Evolutionary conservation across 306 rosid species (phyloP), one percentile per base, ranked within the genome.

Genomic region (Lotus japonicus): DNA sequence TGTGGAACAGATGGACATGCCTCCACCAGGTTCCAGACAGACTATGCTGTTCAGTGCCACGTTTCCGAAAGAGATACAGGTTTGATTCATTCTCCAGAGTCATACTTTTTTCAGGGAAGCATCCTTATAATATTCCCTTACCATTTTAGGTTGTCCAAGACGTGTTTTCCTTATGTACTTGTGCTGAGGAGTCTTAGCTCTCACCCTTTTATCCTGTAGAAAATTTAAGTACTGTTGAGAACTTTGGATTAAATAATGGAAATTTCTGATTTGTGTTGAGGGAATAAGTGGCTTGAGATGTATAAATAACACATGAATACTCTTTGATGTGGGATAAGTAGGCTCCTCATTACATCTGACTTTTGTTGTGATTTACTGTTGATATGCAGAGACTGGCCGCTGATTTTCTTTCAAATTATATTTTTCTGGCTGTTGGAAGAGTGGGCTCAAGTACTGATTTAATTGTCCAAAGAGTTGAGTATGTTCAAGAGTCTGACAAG

Each of bases 381-480:
- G 66, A 64, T 66, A 26, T 82, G 95, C 92, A 94, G 99, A 90
- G 97, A 81, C 80, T 94, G 72, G 99, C 99, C 13, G 73, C 99
- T 5, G 99, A 94, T 90, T 94, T 94, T 77, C 99, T 94, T 75
- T 65, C 97, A 72, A 73, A 64, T 66, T 94, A 94, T 67, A 72
- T 94, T 64, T 94, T 94, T 58, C 83, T 94, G 74, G 96, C 99
- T 76, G 99, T 94, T 53, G 99, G 99, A 85, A 90, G 99, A 78
- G 99, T 94, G 71, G 99, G 99, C 38, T 94, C 99, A 54, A 94
- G 97, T 74, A 94, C 99, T 9, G 97, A 94, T 81, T 81, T 94
- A 55, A 94, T 94, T 80, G 85, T 79, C 55, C 99, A 94, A 84
- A 85, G 99, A 90, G 99, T 94, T 77, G 99, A 94, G 72, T 88